These are phyloP conservation scores for Penicillium sp. DNA, from an alignment of 2,329 filamentous ascomycete genomes.

Conservation along the genomic window DNA sequence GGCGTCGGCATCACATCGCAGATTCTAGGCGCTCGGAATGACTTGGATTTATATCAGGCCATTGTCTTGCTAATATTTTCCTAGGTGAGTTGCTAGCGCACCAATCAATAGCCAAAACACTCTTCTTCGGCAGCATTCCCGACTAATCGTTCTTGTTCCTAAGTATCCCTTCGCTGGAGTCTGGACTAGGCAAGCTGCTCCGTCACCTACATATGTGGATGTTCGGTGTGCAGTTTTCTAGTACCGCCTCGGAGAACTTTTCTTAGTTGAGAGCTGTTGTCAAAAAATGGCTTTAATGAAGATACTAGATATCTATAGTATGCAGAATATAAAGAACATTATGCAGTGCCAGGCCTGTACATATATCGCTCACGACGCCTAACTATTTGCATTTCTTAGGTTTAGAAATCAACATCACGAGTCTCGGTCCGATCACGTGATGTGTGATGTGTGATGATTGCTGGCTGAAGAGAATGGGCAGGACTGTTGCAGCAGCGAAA, in stretches of 20 bases:
- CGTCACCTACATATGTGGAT: background rate
- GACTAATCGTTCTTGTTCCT: background rate
- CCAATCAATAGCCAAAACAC: background rate
- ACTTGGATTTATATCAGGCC: slow-evolving; percentile 3
- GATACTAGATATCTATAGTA: too few species aligned
- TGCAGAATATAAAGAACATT: too few species aligned
- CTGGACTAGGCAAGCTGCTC: background rate
- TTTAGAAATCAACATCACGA: slow-evolving; percentile 2
- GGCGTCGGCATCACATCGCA: background rate
- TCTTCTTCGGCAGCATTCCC: background rate
- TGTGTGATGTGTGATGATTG: background rate
- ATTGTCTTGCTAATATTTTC: background rate
- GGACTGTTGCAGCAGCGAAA: too few species aligned
- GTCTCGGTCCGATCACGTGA: slow-evolving; percentile 22
- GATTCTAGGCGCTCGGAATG: background rate
- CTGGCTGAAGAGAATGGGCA: too few species aligned
- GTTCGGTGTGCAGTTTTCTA: background rate
- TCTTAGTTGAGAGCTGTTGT: background rate
- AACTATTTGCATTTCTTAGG: background rate
- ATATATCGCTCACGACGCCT: background rate
- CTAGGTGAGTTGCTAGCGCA: background rate
- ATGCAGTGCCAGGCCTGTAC: too few species aligned
- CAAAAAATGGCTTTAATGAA: too few species aligned
- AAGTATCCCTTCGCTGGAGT: background rate
- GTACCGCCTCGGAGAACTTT: background rate